A percentile compares a stretch with the other conserved stretches of the same genome.
These are phyloP conservation scores for Aspergillus clavatus DNA, from an alignment of 2,329 filamentous ascomycete species.

Conservation along the genomic window DNA sequence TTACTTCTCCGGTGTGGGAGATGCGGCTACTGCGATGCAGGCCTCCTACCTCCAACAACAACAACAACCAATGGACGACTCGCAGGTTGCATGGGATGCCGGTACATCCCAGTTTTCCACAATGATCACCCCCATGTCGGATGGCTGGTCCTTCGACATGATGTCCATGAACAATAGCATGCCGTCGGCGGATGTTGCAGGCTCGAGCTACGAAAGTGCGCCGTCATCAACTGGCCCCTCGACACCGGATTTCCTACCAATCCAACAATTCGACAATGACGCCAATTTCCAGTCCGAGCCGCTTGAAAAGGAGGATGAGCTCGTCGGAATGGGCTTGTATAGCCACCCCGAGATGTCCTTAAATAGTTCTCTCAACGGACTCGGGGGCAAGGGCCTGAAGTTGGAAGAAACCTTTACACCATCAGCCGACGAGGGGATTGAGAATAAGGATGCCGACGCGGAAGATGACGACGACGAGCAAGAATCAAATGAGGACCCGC, in stretches of 20 bases:
- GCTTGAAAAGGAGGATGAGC: constrained; percentile 61
- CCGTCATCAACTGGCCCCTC: constrained; percentile 35
- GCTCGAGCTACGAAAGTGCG: constrained; percentile 31
- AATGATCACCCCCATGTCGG: constrained; percentile 23
- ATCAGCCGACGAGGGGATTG: constrained; percentile 54
- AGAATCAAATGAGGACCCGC: constrained; percentile 11
- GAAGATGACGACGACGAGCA: constrained; percentile 40
- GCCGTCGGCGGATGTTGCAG: constrained; percentile 26
- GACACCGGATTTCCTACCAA: constrained; percentile 37
- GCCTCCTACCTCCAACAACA: constrained; percentile 18
- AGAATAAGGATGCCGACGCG: constrained; percentile 56
- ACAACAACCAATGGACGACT: constrained; percentile 18
- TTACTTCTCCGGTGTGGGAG: constrained; percentile 18
- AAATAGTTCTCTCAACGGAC: constrained; percentile 55
- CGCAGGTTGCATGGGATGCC: constrained; percentile 27
- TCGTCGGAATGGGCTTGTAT: constrained; percentile 79
- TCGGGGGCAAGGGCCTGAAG: constrained; percentile 68
- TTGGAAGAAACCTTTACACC: constrained; percentile 71
- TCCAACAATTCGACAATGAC: constrained; percentile 29
- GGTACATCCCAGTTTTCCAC: constrained; percentile 13
- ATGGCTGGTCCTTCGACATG: constrained; percentile 32
- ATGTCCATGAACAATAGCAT: constrained; percentile 30
- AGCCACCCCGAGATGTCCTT: constrained; percentile 60
- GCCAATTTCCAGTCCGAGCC: constrained; percentile 41
- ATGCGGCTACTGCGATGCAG: constrained; percentile 17